A percentile compares a stretch with the other conserved stretches of the same genome.
These are phyloP conservation scores for Calonectria pauciramosa DNA, from an alignment of 2,329 filamentous ascomycete genomes.

Conservation along the genomic window DNA sequence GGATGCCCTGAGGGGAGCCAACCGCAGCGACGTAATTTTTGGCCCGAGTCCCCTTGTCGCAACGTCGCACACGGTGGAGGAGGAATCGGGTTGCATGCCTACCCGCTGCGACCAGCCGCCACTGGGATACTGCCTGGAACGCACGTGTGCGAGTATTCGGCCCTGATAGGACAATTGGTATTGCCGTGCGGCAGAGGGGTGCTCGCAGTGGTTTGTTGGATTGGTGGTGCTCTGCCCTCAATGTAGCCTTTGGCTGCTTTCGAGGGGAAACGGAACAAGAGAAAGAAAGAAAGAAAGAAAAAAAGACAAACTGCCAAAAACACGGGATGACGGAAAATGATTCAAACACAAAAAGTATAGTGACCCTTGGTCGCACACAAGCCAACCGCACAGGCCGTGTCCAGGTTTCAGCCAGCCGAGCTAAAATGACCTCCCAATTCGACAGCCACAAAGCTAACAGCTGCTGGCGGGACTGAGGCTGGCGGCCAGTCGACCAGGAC, in stretches of 20 bases:
- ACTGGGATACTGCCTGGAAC: constrained; percentile 20
- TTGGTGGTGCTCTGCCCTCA: neutral
- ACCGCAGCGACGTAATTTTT: neutral
- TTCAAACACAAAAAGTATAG: neutral
- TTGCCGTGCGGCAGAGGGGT: neutral
- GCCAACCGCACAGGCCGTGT: neutral
- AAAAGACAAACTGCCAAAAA: neutral
- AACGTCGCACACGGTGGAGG: neutral
- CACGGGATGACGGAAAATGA: neutral
- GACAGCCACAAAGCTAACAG: neutral
- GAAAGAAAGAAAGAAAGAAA: neutral
- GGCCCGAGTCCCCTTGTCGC: neutral
- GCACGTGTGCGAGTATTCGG: constrained; percentile 19
- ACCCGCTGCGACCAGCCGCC: constrained; percentile 30
- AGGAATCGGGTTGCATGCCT: constrained; percentile 35
- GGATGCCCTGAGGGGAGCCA: constrained; percentile 4
- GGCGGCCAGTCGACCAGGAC: neutral
- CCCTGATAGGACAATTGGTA: constrained; percentile 27
- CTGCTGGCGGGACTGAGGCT: constrained; percentile 2
- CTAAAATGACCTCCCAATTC: constrained; percentile 2
- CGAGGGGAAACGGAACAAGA: neutral
- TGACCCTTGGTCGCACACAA: neutral
- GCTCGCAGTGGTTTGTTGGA: neutral
- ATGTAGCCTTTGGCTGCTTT: neutral
- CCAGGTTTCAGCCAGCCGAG: constrained; percentile 1